Base-by-base conservation (phyloP, 208 protist genomes). In the Trypanosomatidae sp. region DNA sequence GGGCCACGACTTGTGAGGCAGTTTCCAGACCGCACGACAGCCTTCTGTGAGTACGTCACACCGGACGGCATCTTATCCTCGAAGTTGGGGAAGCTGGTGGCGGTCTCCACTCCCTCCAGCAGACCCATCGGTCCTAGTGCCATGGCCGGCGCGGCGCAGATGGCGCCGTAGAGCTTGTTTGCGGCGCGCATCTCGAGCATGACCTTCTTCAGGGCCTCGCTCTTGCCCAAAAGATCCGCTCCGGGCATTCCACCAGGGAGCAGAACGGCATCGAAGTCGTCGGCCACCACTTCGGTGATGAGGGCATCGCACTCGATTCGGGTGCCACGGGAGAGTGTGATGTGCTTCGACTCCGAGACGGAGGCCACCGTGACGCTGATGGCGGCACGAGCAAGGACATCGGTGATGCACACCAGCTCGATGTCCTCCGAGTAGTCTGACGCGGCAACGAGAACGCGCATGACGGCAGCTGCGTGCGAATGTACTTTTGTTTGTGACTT, bases 371-470 rank as follows among this genome's bases (percentile, higher is more conserved):
- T 94, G 13, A 95, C 85, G 13, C 89, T 82, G 70, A 97, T 73
- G 0, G 76, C 88, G 15, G 75, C 89, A 39, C 92, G 90, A 19
- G 74, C 72, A 19, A 97, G 82, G 69, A 97, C 84, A 69, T 97
- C 88, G 19, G 85, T 92, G 44, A 93, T 87, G 81, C 86, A 91
- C 30, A 86, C 85, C 10, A 95, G 71, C 80, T 97, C 92, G 85
- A 97, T 97, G 64, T 97, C 92, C 77, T 97, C 92, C 22, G 87
- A 84, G 69, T 89, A 84, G 76, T 94, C 88, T n/a, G 92, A 89
- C 6, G 87, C 86, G 55, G 85, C 89, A 74, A 97, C 91, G 49
- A 97, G 87, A 74, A 93, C 91, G 60, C 80, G 80, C 80, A 89
- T 91, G 56, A 62, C 72, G 52, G 1, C 36, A 59, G 8, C 28